Percentiles rank a stretch among this genome's conserved stretches.
Conservation (phyloP, 1,284 basidiomycete species). For the Hemileia vastatrix region DNA sequence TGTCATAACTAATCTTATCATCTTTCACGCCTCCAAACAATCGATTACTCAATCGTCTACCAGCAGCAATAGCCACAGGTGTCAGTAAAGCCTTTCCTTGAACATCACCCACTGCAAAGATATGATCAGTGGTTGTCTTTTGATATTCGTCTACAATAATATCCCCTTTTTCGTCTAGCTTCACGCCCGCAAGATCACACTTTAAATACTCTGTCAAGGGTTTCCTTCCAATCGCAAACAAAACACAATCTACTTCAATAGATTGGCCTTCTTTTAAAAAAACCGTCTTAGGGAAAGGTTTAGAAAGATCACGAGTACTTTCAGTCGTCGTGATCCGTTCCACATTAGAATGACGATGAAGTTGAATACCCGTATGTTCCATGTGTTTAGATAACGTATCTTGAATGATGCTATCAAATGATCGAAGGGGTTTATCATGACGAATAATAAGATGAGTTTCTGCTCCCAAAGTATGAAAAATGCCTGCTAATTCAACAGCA, state of each 20-base stretch:
- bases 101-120: slow-evolving; percentile 85
- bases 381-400: slow-evolving; percentile 88
- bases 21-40: slow-evolving; percentile 73
- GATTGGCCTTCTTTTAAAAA: slow-evolving; percentile 60
- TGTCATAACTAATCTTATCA: slow-evolving; percentile 77
- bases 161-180: slow-evolving; percentile 67
- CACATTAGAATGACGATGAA: slow-evolving; percentile 72
- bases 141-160: slow-evolving; percentile 87
- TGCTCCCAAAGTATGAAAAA: slow-evolving; percentile 53
- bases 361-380: slow-evolving; percentile 76
- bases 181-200: slow-evolving; percentile 65
- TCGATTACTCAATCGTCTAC: slow-evolving; percentile 74
- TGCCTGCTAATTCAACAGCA: slow-evolving; percentile 61
- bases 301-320: slow-evolving; percentile 22
- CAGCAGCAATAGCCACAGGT: slow-evolving; percentile 97
- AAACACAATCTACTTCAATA: slow-evolving; percentile 72
- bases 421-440: slow-evolving; percentile 75
- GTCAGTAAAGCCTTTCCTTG: slow-evolving; percentile 84
- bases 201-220: slow-evolving; percentile 70
- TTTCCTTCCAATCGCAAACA: slow-evolving; percentile 92
- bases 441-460: slow-evolving; percentile 90
- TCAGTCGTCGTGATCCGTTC: slow-evolving; percentile 47
- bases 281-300: slow-evolving; percentile 48
- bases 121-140: slow-evolving; percentile 60
- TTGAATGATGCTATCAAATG: slow-evolving; percentile 80